phyloP scores from a whole-genome alignment of 2,329 filamentous ascomycete genomes.

The Talaromyces sp. region DNA sequence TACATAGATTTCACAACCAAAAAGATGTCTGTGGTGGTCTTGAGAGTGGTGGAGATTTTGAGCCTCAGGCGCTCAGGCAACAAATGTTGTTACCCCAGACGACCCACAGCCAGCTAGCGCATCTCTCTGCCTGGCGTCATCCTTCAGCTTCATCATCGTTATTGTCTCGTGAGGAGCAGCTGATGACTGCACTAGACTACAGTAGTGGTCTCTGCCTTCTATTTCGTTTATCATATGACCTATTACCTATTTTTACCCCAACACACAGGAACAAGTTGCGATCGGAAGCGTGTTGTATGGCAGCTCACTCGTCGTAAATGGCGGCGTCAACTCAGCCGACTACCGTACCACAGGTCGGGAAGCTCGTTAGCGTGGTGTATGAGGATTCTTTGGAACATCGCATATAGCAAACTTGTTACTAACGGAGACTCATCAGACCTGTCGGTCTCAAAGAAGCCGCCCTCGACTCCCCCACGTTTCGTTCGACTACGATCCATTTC shows the following conservation, averaged over 20 bases:
- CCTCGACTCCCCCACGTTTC: slow-evolving; percentile 93
- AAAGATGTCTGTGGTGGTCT: neutral
- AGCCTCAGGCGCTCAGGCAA: slow-evolving; percentile 12
- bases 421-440: slow-evolving; percentile 49
- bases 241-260: neutral
- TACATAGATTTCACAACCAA: neutral
- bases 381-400: slow-evolving; percentile 19
- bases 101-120: slow-evolving; percentile 9
- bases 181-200: neutral
- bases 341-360: slow-evolving; percentile 40
- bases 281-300: slow-evolving; percentile 11
- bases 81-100: slow-evolving; percentile 9
- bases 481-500: slow-evolving; percentile 80
- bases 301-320: slow-evolving; percentile 24
- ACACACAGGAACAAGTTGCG: neutral
- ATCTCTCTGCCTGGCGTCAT: slow-evolving; percentile 6
- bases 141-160: neutral
- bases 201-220: neutral
- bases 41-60: neutral
- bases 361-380: slow-evolving; percentile 47
- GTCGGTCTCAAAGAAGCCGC: slow-evolving; percentile 91
- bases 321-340: slow-evolving; percentile 34
- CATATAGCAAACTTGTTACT: neutral
- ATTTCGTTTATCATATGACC: neutral
- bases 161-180: neutral